Base-by-base conservation (phyloP, 139 green algal species). In the Micromonas commoda region DNA sequence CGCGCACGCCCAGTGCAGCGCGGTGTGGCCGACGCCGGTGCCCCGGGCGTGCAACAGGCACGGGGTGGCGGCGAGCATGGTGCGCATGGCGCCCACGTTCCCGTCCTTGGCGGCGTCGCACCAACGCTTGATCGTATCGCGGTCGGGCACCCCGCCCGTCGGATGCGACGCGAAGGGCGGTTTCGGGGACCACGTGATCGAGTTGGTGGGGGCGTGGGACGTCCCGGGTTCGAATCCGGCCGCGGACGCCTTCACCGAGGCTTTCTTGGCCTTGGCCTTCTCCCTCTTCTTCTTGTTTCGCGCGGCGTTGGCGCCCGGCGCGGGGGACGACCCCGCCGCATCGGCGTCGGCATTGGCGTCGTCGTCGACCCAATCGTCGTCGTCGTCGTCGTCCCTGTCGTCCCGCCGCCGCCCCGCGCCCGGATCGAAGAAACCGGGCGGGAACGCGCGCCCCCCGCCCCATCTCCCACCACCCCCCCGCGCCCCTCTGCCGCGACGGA, bases 1-100 rank as follows among this genome's bases (percentile, higher is more conserved):
- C 45, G 69, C 69, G 23, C 24, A 28, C 33, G 69, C 69, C 69
- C 69, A 76, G 34, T 76, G 69, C 69, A 54, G 13, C 34, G 69
- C 69, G 3, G 69, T 64, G 34, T 76, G 69, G 2, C 69, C 69
- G n/a, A 76, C 32, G 29, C 69, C 69, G 21, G 33, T 13, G 19
- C 32, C n/a, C 3, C 45, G 39, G 20, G 6, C 21, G 16, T 76
- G 16, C 24, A 63, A 21, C 4, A 76, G n/a, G n/a, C 34, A 20
- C 21, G 45, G 24, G 3, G 29, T 54, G 31, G 2, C 5, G 23
- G 3, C 69, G 69, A 64, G 39, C 23, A 34, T 34, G 23, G 21
- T 28, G 23, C 23, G 21, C 69, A 76, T 63, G 3, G 29, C 4
- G 4, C 37, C 32, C 3, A 76, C 24, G 29, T 61, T 31, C 2